Evolutionary conservation across 257 asterid genomes (phyloP), one percentile per base, ranked within the genome.

Genomic region (Lithospermum erythrorhizon): DNA sequence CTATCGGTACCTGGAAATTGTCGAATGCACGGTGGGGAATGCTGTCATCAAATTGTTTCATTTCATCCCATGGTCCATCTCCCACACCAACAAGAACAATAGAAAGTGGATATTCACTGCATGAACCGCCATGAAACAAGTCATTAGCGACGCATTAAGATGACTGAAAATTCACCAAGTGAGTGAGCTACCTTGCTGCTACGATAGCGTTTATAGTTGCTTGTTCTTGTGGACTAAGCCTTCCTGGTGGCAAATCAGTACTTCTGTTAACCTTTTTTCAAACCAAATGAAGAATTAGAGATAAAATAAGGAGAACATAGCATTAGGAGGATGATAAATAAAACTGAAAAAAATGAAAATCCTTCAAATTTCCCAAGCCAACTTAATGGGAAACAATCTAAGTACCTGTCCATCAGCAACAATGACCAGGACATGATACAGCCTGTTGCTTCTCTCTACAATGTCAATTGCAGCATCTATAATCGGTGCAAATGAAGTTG

Each of bases 401-500:
- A 24, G 35, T 70, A 88, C 96, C 94, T 88, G 95, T 30, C 96
- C 96, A 71, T 88, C 96, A 48, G 95, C 96, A 62, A 88, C 85
- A 48, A 88, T 80, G 73, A 88, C 70, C 75, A 88, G 71, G 59
- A 85, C 94, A 70, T 88, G 96, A 79, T 85, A 88, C 70, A 80
- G 95, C 45, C 90, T 94, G 53, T 84, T 78, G 54, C 90, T 87
- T 51, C 84, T 76, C 73, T 86, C 95, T 52, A 83, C 95, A 18
- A 83, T 85, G 45, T 84, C 82, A 59, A 85, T 75, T 52, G 94
- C 95, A 89, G 83, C 81, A 72, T 85, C 95, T 29, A 88, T 88
- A 63, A 77, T 62, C 13, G 95, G 95, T 57, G 93, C 93, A 76
- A 83, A 85, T 49, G 93, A 86, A 55, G 96, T 88, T 15, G 96